Evolutionary conservation across 352 stramenopile genomes (phyloP).

Genomic region (Thraustochytrium striatum): DNA sequence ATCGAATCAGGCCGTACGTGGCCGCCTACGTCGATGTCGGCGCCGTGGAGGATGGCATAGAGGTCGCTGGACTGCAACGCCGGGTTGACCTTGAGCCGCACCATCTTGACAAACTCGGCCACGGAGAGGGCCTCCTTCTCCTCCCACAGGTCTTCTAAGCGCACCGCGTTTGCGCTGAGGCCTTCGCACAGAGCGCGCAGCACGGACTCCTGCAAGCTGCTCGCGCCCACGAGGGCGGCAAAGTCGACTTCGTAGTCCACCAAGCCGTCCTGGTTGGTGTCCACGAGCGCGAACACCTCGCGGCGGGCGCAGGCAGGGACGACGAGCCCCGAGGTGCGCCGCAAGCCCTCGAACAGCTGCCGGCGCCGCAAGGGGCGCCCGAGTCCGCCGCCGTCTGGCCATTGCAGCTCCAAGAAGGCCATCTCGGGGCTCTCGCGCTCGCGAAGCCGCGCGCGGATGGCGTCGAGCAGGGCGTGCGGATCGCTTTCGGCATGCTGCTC

Average conservation of each 20-base stretch:
- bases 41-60: conserved; percentile 22
- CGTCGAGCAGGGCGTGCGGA: no score
- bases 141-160: background rate
- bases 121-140: background rate
- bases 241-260: conserved; percentile 10
- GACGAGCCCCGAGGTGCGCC: no score
- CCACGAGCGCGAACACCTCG: background rate
- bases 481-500: no score
- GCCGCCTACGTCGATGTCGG: conserved; percentile 11
- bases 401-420: no score
- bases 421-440: no score
- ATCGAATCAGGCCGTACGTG: background rate
- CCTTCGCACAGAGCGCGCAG: background rate
- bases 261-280: background rate
- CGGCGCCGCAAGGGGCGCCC: no score
- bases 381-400: no score
- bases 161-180: background rate
- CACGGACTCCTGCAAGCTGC: background rate
- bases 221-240: background rate
- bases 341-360: no score
- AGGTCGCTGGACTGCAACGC: background rate
- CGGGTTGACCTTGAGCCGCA: background rate
- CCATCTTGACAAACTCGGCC: background rate
- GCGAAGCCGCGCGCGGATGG: no score
- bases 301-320: no score